Conservation (phyloP, 2,329 filamentous ascomycete species). For the Nothopassalora personata region DNA sequence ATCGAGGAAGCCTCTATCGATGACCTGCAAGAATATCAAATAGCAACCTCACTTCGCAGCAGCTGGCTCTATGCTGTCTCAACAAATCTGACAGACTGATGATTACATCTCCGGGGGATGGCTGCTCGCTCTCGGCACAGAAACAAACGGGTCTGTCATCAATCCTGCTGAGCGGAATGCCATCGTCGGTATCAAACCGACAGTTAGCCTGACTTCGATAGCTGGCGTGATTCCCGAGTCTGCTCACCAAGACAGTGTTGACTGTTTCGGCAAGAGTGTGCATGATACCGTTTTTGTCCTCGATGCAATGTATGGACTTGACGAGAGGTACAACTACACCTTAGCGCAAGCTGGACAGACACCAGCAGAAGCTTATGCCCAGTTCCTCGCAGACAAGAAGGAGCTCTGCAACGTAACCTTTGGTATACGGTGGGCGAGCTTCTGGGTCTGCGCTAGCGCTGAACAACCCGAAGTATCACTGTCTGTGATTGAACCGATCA, state of each 20-base stretch:
- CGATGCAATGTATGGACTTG: slow-evolving; percentile 62
- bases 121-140: slow-evolving; percentile 61
- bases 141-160: slow-evolving; percentile 66
- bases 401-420: slow-evolving; percentile 59
- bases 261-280: slow-evolving; percentile 62
- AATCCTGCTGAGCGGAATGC: slow-evolving; percentile 65
- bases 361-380: slow-evolving; percentile 52
- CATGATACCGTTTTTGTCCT: slow-evolving; percentile 62
- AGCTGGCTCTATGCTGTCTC: slow-evolving; percentile 60
- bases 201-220: slow-evolving; percentile 65
- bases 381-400: slow-evolving; percentile 50
- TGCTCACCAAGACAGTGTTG: slow-evolving; percentile 64
- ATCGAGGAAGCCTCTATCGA: slow-evolving; percentile 68
- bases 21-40: slow-evolving; percentile 54
- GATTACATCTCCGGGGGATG: slow-evolving; percentile 61
- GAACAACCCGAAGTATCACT: slow-evolving; percentile 53
- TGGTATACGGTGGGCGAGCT: slow-evolving; percentile 65
- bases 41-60: slow-evolving; percentile 53
- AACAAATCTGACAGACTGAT: slow-evolving; percentile 55
- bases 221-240: slow-evolving; percentile 56
- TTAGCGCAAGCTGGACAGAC: slow-evolving; percentile 51
- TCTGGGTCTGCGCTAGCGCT: slow-evolving; percentile 59
- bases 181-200: slow-evolving; percentile 70
- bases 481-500: slow-evolving; percentile 47
- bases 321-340: slow-evolving; percentile 62